Conservation (phyloP, 139 green algal species). For the Chlamydomonas incerta region DNA sequence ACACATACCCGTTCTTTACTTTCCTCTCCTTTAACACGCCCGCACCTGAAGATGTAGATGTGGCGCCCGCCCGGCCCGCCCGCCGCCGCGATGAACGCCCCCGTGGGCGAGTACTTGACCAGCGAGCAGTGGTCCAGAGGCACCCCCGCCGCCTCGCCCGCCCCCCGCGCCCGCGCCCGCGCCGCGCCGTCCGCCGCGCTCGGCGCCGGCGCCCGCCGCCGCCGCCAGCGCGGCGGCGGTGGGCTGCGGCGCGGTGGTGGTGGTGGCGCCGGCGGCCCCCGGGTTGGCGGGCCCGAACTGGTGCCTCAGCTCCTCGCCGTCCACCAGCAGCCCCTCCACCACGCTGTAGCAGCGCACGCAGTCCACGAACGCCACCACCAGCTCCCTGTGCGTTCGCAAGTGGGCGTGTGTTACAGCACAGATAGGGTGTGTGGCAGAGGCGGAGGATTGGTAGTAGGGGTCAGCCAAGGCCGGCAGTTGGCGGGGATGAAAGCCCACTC, state of each 20-base stretch:
- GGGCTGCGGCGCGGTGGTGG: neutral
- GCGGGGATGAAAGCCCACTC: too few species aligned
- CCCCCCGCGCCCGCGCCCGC: neutral
- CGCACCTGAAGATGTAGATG: conserved; percentile 52
- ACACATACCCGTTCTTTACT: too few species aligned
- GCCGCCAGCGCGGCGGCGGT: neutral
- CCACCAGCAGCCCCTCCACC: conserved; percentile 48
- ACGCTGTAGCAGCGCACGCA: conserved; percentile 42
- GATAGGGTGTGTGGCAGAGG: too few species aligned
- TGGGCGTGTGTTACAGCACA: too few species aligned
- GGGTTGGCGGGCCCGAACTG: conserved; percentile 7
- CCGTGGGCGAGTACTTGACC: conserved; percentile 57
- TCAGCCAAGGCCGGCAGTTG: too few species aligned
- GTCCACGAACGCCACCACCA: conserved; percentile 49
- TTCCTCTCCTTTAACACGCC: too few species aligned
- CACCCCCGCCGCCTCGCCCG: neutral
- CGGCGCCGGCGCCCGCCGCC: neutral
- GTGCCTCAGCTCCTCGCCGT: conserved; percentile 37
- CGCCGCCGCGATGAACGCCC: conserved; percentile 52
- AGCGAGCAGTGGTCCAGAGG: conserved; percentile 38
- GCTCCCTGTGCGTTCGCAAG: neutral
- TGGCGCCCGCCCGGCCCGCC: conserved; percentile 33
- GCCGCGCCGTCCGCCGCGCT: neutral
- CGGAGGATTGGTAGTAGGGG: too few species aligned
- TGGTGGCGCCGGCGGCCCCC: neutral